Percentiles rank a stretch among this genome's conserved stretches.
Evolutionary conservation across 2,329 filamentous ascomycete species (phyloP).

Genomic region (Cephalotrichum gorgonifer): DNA sequence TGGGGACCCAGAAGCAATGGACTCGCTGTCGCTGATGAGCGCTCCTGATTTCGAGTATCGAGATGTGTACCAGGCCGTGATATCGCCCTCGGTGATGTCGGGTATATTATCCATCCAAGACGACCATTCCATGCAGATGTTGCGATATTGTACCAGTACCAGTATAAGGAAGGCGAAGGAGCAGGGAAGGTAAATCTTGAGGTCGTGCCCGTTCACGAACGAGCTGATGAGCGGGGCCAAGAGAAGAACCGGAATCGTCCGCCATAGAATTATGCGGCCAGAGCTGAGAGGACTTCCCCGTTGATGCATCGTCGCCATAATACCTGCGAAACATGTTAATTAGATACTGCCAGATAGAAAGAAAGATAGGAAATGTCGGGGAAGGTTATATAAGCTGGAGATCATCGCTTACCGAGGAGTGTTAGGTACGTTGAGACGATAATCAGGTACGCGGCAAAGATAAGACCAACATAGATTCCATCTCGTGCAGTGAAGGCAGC

Average conservation of each 20-base stretch:
- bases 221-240: conserved; percentile 46
- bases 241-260: conserved; percentile 43
- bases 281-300: conserved; percentile 43
- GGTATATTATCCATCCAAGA: conserved; percentile 44
- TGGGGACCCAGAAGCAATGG: conserved; percentile 11
- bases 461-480: conserved; percentile 32
- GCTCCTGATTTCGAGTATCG: conserved; percentile 15
- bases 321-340: neutral
- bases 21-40: conserved; percentile 7
- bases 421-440: conserved; percentile 48
- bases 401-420: conserved; percentile 29
- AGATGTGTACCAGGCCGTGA: conserved; percentile 33
- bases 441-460: conserved; percentile 50
- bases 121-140: conserved; percentile 45
- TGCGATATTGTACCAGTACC: conserved; percentile 41
- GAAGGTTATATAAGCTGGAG: conserved; percentile 18
- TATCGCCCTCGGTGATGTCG: conserved; percentile 35
- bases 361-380: conserved; percentile 16
- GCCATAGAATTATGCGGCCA: conserved; percentile 44
- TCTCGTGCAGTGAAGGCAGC: conserved; percentile 34
- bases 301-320: conserved; percentile 41
- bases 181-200: conserved; percentile 43
- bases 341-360: conserved; percentile 6
- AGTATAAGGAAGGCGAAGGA: conserved; percentile 40
- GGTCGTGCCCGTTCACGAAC: conserved; percentile 39